These are phyloP conservation scores for Zygosaccharomyces lentus DNA, from an alignment of 805 yeast species.

Conservation along the genomic window DNA sequence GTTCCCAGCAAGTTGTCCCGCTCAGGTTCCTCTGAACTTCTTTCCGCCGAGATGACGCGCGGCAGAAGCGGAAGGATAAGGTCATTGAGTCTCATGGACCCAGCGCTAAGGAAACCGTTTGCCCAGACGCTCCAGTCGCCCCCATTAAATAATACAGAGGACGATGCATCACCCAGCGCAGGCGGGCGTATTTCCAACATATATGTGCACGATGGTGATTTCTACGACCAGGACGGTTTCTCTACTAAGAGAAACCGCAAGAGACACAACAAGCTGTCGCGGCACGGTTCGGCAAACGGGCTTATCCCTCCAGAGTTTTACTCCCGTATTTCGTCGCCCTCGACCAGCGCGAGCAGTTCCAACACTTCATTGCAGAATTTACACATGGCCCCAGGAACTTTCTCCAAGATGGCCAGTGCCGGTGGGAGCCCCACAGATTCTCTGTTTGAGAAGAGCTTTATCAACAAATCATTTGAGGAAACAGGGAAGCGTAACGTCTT, in stretches of 20 bases:
- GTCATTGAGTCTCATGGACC: conserved; percentile 35
- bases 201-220: conserved; percentile 35
- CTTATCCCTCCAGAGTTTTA: conserved; percentile 37
- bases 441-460: conserved; percentile 26
- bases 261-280: conserved; percentile 12
- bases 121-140: conserved; percentile 6
- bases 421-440: conserved; percentile 9
- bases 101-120: conserved; percentile 26
- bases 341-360: conserved; percentile 32
- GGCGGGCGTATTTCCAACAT: conserved; percentile 26
- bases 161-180: conserved; percentile 13
- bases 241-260: conserved; percentile 8
- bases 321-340: conserved; percentile 33
- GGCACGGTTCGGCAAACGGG: conserved; percentile 20
- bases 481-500: conserved; percentile 21
- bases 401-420: conserved; percentile 20
- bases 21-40: conserved; percentile 22
- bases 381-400: conserved; percentile 22
- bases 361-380: conserved; percentile 26
- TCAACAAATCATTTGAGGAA: conserved; percentile 32
- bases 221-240: conserved; percentile 13
- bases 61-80: conserved; percentile 29
- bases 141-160: conserved; percentile 17
- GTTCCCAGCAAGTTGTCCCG: conserved; percentile 34
- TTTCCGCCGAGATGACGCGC: conserved; percentile 4